Evolutionary conservation across 148 eudicot genomes (phyloP).

Genomic region (Pouteria glomerata): DNA sequence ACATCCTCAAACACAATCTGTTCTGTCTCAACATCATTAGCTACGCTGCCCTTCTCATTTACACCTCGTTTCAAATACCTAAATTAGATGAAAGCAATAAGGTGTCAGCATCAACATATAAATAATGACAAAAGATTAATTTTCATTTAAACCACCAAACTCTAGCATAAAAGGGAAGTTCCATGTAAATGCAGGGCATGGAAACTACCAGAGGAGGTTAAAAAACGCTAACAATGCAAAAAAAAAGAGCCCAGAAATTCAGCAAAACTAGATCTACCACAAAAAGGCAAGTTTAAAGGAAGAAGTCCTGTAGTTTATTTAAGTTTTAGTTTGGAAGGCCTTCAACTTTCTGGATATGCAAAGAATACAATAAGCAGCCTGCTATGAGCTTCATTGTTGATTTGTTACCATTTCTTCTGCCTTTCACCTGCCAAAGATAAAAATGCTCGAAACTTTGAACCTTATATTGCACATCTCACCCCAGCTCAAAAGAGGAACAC

Average conservation of each 20-base stretch:
- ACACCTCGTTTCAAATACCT: conserved; percentile 94
- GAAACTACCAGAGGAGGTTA: not conserved
- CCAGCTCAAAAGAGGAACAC: not conserved
- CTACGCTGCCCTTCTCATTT: conserved; percentile 85
- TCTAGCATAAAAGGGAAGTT: not conserved
- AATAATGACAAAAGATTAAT: not conserved
- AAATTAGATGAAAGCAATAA: conserved; percentile 6
- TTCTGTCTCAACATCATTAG: conserved; percentile 97
- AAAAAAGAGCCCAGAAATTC: too few relatives aligned
- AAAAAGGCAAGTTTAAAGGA: not conserved
- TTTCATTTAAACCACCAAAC: too few relatives aligned
- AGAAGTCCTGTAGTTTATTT: not conserved
- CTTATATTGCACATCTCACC: too few relatives aligned
- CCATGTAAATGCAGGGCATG: not conserved
- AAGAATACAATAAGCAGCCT: too few relatives aligned
- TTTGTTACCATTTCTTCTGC: not conserved
- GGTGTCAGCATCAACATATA: not conserved
- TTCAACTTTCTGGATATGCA: not conserved
- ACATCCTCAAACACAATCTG: conserved; percentile 82
- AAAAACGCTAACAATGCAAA: too few relatives aligned
- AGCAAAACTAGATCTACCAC: not conserved
- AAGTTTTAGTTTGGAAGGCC: not conserved
- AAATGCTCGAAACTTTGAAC: too few relatives aligned
- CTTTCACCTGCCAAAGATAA: too few relatives aligned
- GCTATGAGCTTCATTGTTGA: conserved; percentile 2